A percentile compares a stretch with the other conserved stretches of the same genome.
Evolutionary conservation across 441 rosid genomes (phyloP).

Genomic region (Aquilaria agallochum): DNA sequence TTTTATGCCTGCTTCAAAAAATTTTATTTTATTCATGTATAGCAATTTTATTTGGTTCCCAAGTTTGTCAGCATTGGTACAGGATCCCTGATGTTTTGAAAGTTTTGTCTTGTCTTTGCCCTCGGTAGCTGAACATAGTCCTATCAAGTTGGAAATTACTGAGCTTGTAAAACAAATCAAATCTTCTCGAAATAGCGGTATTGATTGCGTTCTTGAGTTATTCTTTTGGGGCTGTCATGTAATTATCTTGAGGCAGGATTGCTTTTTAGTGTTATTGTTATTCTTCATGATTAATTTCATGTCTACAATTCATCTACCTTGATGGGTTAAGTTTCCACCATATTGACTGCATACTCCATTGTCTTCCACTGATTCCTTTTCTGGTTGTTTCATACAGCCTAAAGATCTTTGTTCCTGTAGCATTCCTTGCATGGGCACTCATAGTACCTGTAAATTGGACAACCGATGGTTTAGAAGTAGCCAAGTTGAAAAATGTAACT

Average conservation of each 20-base stretch:
- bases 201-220: no score
- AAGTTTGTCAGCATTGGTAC: no score
- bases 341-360: not conserved
- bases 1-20: no score
- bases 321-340: not conserved
- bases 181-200: no score
- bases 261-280: not conserved
- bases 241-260: not conserved
- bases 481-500: conserved; percentile 44
- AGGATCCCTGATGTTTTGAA: no score
- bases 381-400: conserved; percentile 42
- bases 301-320: not conserved
- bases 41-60: no score
- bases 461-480: conserved; percentile 34
- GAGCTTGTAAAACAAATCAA: no score
- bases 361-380: conserved; percentile 6
- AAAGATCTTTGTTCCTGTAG: conserved; percentile 86
- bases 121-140: no score
- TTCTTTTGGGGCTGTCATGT: not conserved
- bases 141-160: no score
- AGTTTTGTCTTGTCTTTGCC: no score
- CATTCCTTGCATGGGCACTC: conserved; percentile 70
- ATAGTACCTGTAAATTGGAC: conserved; percentile 80
- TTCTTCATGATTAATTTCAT: not conserved
- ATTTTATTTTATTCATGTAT: no score